These are phyloP conservation scores for Chaetomiaceae sp. DNA, from an alignment of 2,329 filamentous ascomycete genomes.

Conservation along the genomic window DNA sequence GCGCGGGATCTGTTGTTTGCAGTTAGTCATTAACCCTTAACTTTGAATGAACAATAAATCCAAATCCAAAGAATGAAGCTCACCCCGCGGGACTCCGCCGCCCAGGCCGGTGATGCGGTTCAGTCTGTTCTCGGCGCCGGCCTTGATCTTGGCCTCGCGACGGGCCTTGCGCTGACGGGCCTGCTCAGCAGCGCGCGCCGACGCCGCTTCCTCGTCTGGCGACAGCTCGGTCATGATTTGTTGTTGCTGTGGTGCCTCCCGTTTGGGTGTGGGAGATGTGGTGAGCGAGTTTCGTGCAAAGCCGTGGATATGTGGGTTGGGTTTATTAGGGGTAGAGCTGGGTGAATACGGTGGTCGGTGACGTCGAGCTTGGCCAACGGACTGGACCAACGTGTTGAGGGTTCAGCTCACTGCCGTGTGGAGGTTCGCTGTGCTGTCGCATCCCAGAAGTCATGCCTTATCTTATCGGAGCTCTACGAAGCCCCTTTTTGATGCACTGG, in stretches of 20 bases:
- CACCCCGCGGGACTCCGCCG: constrained; percentile 41
- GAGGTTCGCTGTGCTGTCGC: constrained; percentile 12
- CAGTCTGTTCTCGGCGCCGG: constrained; percentile 63
- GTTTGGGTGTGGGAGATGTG: neutral
- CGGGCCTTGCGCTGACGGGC: constrained; percentile 73
- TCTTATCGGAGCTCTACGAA: constrained; percentile 20
- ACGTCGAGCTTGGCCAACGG: constrained; percentile 6
- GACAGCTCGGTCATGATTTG: constrained; percentile 37
- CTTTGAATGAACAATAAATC: too few relatives aligned
- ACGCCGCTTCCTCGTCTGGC: constrained; percentile 34
- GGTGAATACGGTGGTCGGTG: neutral
- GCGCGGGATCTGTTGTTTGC: neutral
- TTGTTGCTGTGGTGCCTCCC: neutral
- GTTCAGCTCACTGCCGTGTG: too few relatives aligned
- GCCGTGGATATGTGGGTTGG: too few relatives aligned
- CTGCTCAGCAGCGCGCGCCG: constrained; percentile 56
- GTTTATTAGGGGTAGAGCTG: too few relatives aligned
- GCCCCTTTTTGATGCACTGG: neutral
- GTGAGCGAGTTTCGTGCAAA: neutral
- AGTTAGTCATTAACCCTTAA: too few relatives aligned
- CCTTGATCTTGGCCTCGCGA: constrained; percentile 71
- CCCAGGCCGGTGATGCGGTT: constrained; percentile 71
- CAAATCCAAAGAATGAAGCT: neutral
- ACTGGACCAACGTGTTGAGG: constrained; percentile 5
- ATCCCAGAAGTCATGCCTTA: constrained; percentile 13